A percentile compares a stretch with the other conserved stretches of the same genome.
phyloP scores from a whole-genome alignment of 2,329 filamentous ascomycete species.

The Cladosporium velox region DNA sequence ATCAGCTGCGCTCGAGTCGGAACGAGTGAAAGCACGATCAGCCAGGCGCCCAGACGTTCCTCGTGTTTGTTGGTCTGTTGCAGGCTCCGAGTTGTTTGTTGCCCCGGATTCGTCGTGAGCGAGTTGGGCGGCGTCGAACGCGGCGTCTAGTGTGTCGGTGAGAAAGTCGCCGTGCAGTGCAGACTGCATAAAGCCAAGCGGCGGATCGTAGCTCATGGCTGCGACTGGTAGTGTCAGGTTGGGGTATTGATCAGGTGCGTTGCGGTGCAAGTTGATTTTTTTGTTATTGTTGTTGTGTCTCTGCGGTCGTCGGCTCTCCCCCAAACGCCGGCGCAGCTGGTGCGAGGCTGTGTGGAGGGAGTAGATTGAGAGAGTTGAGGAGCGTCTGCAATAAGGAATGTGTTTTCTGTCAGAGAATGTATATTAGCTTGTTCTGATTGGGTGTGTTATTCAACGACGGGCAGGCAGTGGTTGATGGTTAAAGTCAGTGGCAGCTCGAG shows the following conservation, averaged over 20 bases:
- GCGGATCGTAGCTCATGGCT: neutral
- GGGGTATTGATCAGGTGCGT: neutral
- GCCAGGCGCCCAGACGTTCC: neutral
- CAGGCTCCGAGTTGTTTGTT: neutral
- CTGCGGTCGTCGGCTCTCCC: neutral
- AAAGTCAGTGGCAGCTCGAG: neutral
- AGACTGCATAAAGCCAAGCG: neutral
- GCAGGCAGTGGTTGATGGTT: neutral
- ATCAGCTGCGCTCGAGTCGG: neutral
- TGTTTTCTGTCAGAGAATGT: neutral
- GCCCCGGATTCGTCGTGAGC: neutral
- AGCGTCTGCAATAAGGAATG: neutral
- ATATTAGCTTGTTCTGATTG: neutral
- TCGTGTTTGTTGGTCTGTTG: neutral
- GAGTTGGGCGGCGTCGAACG: neutral
- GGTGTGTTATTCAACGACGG: neutral
- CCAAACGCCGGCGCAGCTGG: neutral
- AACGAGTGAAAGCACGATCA: neutral
- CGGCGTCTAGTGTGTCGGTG: neutral
- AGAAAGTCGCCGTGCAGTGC: neutral
- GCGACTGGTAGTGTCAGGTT: neutral
- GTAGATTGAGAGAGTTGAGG: neutral
- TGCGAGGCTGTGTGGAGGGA: neutral
- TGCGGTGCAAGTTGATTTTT: neutral
- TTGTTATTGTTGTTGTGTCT: neutral